Evolutionary conservation across 768 basidiomycete genomes (phyloP).

Genomic region (Tremella mesenterica): DNA sequence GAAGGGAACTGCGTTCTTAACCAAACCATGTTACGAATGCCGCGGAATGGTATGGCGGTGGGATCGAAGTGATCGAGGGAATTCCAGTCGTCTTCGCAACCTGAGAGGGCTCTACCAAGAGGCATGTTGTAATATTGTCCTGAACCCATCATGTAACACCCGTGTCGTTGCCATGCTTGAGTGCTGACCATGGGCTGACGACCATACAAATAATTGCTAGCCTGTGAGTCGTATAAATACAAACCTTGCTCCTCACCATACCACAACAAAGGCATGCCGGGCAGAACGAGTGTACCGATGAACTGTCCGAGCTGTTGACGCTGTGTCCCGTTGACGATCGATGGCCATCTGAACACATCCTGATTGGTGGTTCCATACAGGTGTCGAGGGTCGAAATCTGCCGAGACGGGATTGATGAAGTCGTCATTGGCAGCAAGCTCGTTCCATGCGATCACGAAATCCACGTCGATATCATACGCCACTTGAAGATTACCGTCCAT

Average conservation of each 20-base stretch:
- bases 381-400: constrained; percentile 68
- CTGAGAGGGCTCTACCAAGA: constrained; percentile 64
- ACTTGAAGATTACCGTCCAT: constrained; percentile 94
- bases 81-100: constrained; percentile 85
- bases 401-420: constrained; percentile 63
- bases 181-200: constrained; percentile 83
- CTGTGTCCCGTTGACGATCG: constrained; percentile 73
- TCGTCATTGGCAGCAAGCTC: constrained; percentile 73
- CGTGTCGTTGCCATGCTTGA: constrained; percentile 84
- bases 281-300: constrained; percentile 70
- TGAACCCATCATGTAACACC: constrained; percentile 83
- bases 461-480: constrained; percentile 70
- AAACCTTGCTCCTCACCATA: constrained; percentile 88
- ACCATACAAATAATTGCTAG: constrained; percentile 75
- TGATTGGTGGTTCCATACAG: constrained; percentile 91
- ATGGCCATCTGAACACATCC: constrained; percentile 90
- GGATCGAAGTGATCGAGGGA: constrained; percentile 91
- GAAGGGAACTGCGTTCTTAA: constrained; percentile 62
- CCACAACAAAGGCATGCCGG: constrained; percentile 73
- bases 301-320: constrained; percentile 68
- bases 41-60: constrained; percentile 64
- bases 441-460: constrained; percentile 86
- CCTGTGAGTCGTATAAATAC: constrained; percentile 78
- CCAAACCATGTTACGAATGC: constrained; percentile 64
- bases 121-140: constrained; percentile 91